Percentiles rank a stretch among this genome's conserved stretches.
phyloP scores from a whole-genome alignment of 208 protist species.

The Jaenimonas drosophilae region DNA sequence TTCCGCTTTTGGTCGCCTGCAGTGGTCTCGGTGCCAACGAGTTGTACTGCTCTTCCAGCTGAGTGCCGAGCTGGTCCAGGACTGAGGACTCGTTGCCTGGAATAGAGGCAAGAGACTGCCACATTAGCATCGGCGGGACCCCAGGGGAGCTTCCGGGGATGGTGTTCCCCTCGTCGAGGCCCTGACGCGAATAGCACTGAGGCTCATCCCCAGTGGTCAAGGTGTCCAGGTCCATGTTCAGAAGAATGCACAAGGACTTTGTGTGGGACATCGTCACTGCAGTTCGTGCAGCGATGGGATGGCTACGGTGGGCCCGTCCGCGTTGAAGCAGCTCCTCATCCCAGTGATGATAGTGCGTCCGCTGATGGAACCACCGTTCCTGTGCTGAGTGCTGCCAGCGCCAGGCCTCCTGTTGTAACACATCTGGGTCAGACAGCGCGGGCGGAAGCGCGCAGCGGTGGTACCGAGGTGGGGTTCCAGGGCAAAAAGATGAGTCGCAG shows the following conservation, averaged over 20 bases:
- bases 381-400: constrained; percentile 40
- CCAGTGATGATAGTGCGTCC: constrained; percentile 43
- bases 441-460: not conserved
- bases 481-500: not conserved
- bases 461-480: not conserved
- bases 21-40: constrained; percentile 54
- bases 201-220: constrained; percentile 27
- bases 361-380: constrained; percentile 60
- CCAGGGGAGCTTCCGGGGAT: not conserved
- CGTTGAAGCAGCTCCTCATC: constrained; percentile 35
- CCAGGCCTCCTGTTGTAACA: constrained; percentile 42
- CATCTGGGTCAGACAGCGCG: constrained; percentile 31
- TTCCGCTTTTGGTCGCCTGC: constrained; percentile 32
- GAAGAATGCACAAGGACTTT: constrained; percentile 40
- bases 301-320: constrained; percentile 45
- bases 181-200: not conserved
- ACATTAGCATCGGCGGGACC: constrained; percentile 40
- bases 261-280: constrained; percentile 41
- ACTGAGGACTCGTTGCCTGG: constrained; percentile 38
- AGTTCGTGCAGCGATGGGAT: constrained; percentile 45
- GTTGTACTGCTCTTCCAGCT: constrained; percentile 63
- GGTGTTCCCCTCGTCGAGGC: not conserved
- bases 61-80: constrained; percentile 39
- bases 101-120: constrained; percentile 61
- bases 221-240: constrained; percentile 51